A percentile compares a stretch with the other conserved stretches of the same genome.
These are phyloP conservation scores for Candida dajiaensis DNA, from an alignment of 805 yeast genomes.

Conservation along the genomic window DNA sequence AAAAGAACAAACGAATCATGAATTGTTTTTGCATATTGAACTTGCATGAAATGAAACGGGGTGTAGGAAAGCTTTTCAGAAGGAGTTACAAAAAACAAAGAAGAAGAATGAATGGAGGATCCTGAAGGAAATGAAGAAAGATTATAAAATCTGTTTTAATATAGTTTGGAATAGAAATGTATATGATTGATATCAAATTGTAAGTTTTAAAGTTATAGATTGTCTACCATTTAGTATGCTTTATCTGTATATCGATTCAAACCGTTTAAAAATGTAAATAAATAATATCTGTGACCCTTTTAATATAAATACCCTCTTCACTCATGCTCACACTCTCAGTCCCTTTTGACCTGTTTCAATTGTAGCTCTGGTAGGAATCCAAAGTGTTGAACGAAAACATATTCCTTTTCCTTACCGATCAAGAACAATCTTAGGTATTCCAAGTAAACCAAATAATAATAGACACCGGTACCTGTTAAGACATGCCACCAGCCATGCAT, in stretches of 20 bases:
- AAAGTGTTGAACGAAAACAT: constrained; percentile 50
- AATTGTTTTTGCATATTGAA: not conserved
- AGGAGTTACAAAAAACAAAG: not conserved
- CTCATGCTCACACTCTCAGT: not conserved
- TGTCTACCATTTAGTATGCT: too few relatives aligned
- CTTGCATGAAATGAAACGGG: not conserved
- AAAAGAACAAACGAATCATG: not conserved
- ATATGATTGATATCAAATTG: too few relatives aligned
- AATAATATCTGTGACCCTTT: too few relatives aligned
- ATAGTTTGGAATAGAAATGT: too few relatives aligned
- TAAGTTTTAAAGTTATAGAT: too few relatives aligned
- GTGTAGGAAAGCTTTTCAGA: not conserved
- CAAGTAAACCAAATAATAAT: constrained; percentile 73
- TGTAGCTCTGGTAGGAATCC: constrained; percentile 53
- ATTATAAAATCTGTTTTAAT: not conserved
- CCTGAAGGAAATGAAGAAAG: not conserved
- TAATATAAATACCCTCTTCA: too few relatives aligned
- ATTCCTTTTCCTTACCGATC: constrained; percentile 49
- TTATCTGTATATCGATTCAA: too few relatives aligned
- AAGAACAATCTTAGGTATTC: constrained; percentile 70
- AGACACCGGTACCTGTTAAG: constrained; percentile 81
- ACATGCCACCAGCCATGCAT: constrained; percentile 99
- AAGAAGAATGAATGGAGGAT: not conserved
- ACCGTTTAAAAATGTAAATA: too few relatives aligned
- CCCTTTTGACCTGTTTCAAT: not conserved